Percentiles rank a stretch among this genome's conserved stretches.
These are phyloP conservation scores for Cicer bijugum DNA, from an alignment of 306 rosid genomes.

Conservation along the genomic window DNA sequence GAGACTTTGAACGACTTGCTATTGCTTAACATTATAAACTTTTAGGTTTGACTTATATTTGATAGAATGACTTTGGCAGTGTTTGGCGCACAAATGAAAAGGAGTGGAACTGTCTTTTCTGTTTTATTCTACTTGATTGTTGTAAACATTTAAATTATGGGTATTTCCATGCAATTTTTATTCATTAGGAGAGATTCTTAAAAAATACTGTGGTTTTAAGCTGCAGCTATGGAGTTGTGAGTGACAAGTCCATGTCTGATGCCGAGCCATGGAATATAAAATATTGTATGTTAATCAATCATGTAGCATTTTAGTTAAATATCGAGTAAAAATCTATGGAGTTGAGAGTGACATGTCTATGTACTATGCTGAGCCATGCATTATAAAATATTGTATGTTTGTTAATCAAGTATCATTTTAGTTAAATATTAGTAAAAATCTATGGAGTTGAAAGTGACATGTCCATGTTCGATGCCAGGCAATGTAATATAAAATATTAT, in stretches of 20 bases:
- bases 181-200: neutral
- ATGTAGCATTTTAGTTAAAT: neutral
- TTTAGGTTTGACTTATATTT: neutral
- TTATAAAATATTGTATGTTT: neutral
- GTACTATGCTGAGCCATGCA: neutral
- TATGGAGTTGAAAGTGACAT: neutral
- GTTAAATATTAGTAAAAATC: neutral
- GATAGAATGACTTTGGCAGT: neutral
- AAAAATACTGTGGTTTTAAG: neutral
- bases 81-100: neutral
- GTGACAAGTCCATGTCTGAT: neutral
- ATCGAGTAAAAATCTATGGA: neutral
- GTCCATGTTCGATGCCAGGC: neutral
- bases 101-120: slow-evolving; percentile 1
- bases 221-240: neutral
- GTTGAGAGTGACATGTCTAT: neutral
- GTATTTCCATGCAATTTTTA: neutral
- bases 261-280: neutral
- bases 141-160: neutral
- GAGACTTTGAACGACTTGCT: neutral
- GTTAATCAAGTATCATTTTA: neutral
- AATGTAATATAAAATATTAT: neutral
- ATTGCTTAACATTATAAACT: neutral
- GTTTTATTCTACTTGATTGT: slow-evolving; percentile 6
- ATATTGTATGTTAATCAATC: neutral